Evolutionary conservation across 2,329 filamentous ascomycete genomes (phyloP), one percentile per base, ranked within the genome.

Genomic region (Thermomyces lanuginosus): DNA sequence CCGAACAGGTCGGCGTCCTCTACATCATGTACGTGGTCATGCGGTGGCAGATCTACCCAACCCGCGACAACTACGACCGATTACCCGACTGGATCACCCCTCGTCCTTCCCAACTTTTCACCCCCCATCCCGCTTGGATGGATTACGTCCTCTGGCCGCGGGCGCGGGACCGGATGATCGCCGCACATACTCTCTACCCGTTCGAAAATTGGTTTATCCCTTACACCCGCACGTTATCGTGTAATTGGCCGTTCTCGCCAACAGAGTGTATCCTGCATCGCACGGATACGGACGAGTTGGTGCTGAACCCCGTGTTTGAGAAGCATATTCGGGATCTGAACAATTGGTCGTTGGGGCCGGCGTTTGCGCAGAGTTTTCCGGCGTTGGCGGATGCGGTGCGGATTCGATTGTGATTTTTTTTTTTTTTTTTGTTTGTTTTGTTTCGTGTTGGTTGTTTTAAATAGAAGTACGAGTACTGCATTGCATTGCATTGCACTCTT

Each of bases 231-330:
- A 83, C 75, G 0, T 44, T 92, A 13, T 72, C 66, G 14, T 51
- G 92, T 9, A 89, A 84, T 39, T 93, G 83, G 83, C 77, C 77
- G 0, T 86, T 91, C 44, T 74, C 80, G 30, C 64, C 72, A 1
- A 70, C 68, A 0, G 75, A 83, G 39, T 70, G 73, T 18, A 58
- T 92, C 14, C 55, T 80, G 14, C 60, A 65, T 28, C 49, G 50
- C 1, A 45, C 48, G 1, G 54, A 56, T 17, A 48, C 48, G 4
- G 69, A 75, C 6, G 75, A 83, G 41, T 60, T 82, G 33, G 63
- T 78, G 36, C 81, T 92, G 36, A 92, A 89, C 37, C 82, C 82
- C 0, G 78, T 81, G 0, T 92, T 92, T 47, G 80, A 91, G 53
- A 63, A 71, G 19, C 83, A 93, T 47, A 45, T 92, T 25, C 56